These are phyloP conservation scores for Galeopsis tetrahit DNA, from an alignment of 257 asterid genomes.

Conservation along the genomic window DNA sequence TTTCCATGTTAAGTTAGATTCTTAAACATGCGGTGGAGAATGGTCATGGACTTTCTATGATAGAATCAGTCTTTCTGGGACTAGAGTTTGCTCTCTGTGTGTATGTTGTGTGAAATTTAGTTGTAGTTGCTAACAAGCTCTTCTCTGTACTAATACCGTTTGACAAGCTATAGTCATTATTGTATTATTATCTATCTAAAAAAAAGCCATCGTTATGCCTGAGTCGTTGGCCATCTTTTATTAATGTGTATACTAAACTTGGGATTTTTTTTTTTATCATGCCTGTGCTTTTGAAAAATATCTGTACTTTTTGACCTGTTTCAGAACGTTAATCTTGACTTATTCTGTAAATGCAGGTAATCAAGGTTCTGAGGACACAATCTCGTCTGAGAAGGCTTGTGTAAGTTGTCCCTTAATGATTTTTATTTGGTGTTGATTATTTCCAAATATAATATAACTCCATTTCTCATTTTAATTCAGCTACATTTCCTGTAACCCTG, in stretches of 20 bases:
- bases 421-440: conserved; percentile 8
- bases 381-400: conserved; percentile 82
- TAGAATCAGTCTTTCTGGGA: neutral
- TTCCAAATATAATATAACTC: neutral
- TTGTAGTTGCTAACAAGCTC: neutral
- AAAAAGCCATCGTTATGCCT: neutral
- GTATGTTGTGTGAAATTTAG: neutral
- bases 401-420: conserved; percentile 53
- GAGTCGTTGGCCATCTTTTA: neutral
- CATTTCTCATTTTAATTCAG: conserved; percentile 51
- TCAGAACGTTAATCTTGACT: neutral
- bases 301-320: neutral
- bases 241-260: neutral
- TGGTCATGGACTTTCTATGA: neutral
- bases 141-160: neutral
- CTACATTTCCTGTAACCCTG: conserved; percentile 97
- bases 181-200: neutral
- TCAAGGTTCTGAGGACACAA: conserved; percentile 86
- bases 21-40: neutral
- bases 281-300: neutral
- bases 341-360: conserved; percentile 60
- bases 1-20: neutral
- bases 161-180: neutral
- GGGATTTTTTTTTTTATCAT: neutral
- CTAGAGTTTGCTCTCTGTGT: neutral